Evolutionary conservation across 1,284 basidiomycete genomes (phyloP).

Genomic region (Ganoderma sp.): DNA sequence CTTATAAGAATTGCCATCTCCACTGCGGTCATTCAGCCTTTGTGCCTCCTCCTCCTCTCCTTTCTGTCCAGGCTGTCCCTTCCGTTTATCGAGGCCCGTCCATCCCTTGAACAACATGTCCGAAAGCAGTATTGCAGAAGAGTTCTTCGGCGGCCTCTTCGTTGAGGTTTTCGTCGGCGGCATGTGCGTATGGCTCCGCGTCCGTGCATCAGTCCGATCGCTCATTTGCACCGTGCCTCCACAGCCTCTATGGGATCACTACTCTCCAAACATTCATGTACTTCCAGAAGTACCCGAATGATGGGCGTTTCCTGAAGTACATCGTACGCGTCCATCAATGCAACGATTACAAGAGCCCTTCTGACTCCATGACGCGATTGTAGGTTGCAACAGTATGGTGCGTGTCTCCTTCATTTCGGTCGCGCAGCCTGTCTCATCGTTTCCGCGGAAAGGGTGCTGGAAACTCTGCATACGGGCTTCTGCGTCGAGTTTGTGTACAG

Average conservation of each 20-base stretch:
- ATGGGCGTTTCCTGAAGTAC: constrained; percentile 20
- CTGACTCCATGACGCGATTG: neutral
- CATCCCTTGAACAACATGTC: neutral
- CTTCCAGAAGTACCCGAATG: constrained; percentile 32
- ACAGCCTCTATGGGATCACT: constrained; percentile 31
- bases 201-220: neutral
- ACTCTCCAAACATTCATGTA: constrained; percentile 33
- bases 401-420: constrained; percentile 15
- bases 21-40: neutral
- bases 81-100: neutral
- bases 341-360: neutral
- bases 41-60: neutral
- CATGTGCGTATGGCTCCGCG: constrained; percentile 19
- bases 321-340: constrained; percentile 18
- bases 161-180: constrained; percentile 48
- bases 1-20: too few relatives aligned
- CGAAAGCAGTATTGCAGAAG: constrained; percentile 3
- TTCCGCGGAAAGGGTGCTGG: constrained; percentile 23
- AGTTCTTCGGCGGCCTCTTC: constrained; percentile 26
- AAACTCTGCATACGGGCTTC: constrained; percentile 31
- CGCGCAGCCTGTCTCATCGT: neutral
- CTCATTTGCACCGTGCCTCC: neutral
- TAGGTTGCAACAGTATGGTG: constrained; percentile 31
- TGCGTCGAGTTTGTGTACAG: constrained; percentile 30
- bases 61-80: neutral